Base-by-base conservation (phyloP, 1,284 basidiomycete genomes). In the Earliella scabrosa region DNA sequence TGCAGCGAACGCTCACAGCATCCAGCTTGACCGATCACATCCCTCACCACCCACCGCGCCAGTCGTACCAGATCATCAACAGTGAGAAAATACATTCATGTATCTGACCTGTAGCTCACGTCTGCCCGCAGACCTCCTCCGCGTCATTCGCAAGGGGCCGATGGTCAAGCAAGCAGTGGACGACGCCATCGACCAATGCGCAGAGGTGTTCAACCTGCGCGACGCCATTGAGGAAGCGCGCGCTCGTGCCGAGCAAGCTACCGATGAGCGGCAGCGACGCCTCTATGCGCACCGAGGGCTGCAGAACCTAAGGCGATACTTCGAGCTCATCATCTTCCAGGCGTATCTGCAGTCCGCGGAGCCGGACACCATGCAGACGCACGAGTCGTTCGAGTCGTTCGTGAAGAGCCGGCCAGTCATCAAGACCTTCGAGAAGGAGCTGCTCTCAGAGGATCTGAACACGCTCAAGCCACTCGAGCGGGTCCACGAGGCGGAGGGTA, bases 391-490 rank as follows among this genome's bases (percentile, higher is more conserved):
- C 46, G 92, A 92, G 66, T 82, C 79, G 3, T 97, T 90, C 64
- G 88, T 97, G 32, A 86, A 89, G 69, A 84, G 85, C 60, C 80
- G 92, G 38, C 94, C 94, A 84, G 97, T 99, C 14, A 95, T 99
- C 75, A 91, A 91, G 68, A 99, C 97, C 0, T 96, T 99, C 59
- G 87, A 97, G 73, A 94, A 93, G 61, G 97, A 99, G 64, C 82
- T 99, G 41, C 76, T 87, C 38, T 82, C 82, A n/a, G 89, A 93
- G 34, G 90, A 90, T 14, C 72, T 94, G 41, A 82, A 90, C 54
- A 89, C 92, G 1, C 76, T 99, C 55, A 92, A 89, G 61, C 96
- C 97, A 3, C 78, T 99, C 11, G 91, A 93, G 60, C 82, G 90
- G 16, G 83, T 88, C 27, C 87, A 91, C 45, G 76, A 83, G 2